Base-by-base conservation (phyloP, 768 basidiomycete genomes). In the Vararia minispora region DNA sequence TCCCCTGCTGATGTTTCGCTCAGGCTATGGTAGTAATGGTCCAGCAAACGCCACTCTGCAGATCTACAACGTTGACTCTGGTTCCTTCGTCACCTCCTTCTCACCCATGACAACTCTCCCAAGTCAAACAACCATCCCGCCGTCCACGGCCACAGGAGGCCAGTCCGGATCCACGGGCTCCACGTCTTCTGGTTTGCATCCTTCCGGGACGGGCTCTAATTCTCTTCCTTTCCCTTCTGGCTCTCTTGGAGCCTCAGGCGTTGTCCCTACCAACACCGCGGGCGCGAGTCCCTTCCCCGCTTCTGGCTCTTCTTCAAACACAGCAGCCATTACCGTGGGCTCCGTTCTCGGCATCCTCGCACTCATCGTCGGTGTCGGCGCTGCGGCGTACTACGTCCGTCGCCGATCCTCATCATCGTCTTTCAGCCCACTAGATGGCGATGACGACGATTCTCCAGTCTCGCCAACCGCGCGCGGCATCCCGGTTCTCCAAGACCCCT, bases 321-420 rank as follows among this genome's bases (percentile, higher is more conserved):
- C 28, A 5, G 61, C 65, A 0, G 69, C 68, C 3, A 75, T 87
- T 49, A 72, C 69, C 2, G 55, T 89, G 5, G 80, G 81, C 9
- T 64, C 73, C 4, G 60, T 69, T 0, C 63, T 90, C 31, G 84
- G 78, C 11, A 52, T 72, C 6, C 55, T 83, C 6, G 79, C 64
- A 9, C 58, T 81, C 10, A 37, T 76, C 12, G 67, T 63, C 3
- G 53, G 65, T 6, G 62, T 57, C 11, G 46, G 66, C 0, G 64
- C 53, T 1, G 56, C 57, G 2, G 54, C 65, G 2, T 75, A 66
- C 49, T 77, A 68, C 50, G 29, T 66, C 35, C 65, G 65, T 28
- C 64, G 64, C 25, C 57, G 53, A 14, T 46, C 42, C 25, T 22
- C 41, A 27, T 26, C 44, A 44, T 23, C 45, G 47, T 10, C 30